Evolutionary conservation across 306 rosid species (phyloP).

Genomic region (Citrullus mucosospermus): DNA sequence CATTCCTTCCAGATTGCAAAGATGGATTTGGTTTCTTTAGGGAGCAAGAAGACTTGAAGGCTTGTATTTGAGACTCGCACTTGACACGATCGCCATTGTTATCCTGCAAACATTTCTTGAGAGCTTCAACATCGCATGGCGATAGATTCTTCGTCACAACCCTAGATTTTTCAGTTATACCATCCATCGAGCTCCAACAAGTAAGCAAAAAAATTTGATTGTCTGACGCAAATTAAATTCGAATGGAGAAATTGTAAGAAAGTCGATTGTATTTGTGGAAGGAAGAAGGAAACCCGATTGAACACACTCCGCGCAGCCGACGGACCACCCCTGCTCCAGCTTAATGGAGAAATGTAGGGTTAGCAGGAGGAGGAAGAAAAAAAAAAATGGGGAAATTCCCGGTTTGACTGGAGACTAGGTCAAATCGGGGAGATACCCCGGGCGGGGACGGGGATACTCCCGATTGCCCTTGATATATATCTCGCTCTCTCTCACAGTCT

Average conservation of each 20-base stretch:
- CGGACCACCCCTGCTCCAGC: not conserved
- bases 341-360: not conserved
- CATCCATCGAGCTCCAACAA: constrained; percentile 28
- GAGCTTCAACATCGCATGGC: constrained; percentile 72
- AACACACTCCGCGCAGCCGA: not conserved
- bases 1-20: constrained; percentile 15
- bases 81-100: constrained; percentile 69
- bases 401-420: no score
- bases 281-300: not conserved
- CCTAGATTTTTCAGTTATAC: constrained; percentile 16
- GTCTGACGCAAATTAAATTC: not conserved
- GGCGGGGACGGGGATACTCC: no score
- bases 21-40: constrained; percentile 39
- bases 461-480: no score
- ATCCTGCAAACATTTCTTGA: constrained; percentile 80
- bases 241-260: not conserved
- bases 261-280: not conserved
- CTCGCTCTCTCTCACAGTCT: no score
- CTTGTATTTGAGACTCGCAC: constrained; percentile 71
- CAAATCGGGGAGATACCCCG: no score
- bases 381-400: no score
- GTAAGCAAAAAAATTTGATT: not conserved
- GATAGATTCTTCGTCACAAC: constrained; percentile 32
- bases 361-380: no score
- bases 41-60: constrained; percentile 66